These are phyloP conservation scores for Closterium sp. DNA, from an alignment of 139 green algal species.

Conservation along the genomic window DNA sequence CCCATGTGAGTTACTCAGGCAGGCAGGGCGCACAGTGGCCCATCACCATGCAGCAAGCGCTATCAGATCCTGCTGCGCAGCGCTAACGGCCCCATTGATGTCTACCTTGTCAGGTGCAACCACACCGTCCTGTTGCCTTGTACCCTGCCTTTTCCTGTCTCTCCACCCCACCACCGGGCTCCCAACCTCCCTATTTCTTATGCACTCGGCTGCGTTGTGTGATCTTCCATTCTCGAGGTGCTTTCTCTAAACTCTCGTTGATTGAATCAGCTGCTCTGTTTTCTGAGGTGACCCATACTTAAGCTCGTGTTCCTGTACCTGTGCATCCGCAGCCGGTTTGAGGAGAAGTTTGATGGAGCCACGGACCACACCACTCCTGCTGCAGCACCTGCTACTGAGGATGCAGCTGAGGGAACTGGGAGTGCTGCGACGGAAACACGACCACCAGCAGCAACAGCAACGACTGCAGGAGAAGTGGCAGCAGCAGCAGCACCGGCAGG, in stretches of 20 bases:
- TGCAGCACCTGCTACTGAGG: not conserved
- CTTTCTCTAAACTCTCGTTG: too few relatives aligned
- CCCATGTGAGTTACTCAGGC: not conserved
- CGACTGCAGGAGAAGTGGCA: not conserved
- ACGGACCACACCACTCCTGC: not conserved
- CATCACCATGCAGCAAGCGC: not conserved
- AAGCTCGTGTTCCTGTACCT: too few relatives aligned
- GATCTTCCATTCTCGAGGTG: too few relatives aligned
- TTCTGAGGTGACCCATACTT: too few relatives aligned
- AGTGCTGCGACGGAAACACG: not conserved
- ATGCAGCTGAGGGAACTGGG: not conserved
- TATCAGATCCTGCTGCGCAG: constrained; percentile 43
- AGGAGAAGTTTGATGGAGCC: not conserved
- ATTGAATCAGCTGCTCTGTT: too few relatives aligned
- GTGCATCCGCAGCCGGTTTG: not conserved
- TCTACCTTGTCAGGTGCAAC: constrained; percentile 38
- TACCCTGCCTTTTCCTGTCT: too few relatives aligned
- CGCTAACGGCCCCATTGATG: constrained; percentile 28
- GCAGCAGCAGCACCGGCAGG: not conserved
- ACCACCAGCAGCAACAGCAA: not conserved
- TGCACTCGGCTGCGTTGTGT: too few relatives aligned
- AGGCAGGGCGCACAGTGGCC: not conserved
- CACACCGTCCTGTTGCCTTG: not conserved
- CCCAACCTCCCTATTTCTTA: not conserved
- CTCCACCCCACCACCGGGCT: too few relatives aligned